phyloP scores from a whole-genome alignment of 768 basidiomycete species.

The Trametes coccinea region DNA sequence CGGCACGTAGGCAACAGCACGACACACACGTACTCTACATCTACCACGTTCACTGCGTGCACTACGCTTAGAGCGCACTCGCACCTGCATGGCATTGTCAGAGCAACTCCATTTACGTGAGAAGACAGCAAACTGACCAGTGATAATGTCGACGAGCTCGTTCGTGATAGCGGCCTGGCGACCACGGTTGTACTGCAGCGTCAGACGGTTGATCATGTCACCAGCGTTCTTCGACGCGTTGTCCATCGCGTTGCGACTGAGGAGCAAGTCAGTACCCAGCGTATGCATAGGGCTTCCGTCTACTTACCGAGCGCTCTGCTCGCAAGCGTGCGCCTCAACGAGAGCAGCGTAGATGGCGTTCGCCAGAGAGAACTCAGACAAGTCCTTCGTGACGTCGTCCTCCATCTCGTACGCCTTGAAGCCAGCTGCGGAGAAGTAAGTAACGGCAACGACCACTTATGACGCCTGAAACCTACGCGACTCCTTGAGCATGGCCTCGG shows the following conservation, averaged over 20 bases:
- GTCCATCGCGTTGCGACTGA: conserved; percentile 98
- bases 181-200: conserved; percentile 98
- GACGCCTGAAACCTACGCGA: conserved; percentile 55
- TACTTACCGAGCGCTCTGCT: conserved; percentile 82
- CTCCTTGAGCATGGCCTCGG: conserved; percentile 77
- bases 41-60: not conserved
- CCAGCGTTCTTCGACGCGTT: conserved; percentile 98
- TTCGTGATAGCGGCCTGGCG: conserved; percentile 98
- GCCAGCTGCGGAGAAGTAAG: conserved; percentile 51
- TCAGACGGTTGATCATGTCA: conserved; percentile 86
- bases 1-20: conserved; percentile 12
- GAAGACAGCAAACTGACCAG: conserved; percentile 52
- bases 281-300: not conserved
- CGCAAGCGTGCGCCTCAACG: conserved; percentile 93
- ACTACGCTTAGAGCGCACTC: conserved; percentile 41
- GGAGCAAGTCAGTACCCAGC: conserved; percentile 2
- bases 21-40: conserved; percentile 14
- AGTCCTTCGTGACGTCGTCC: conserved; percentile 91
- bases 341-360: conserved; percentile 95
- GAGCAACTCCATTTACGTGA: not conserved
- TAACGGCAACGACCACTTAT: not conserved
- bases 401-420: conserved; percentile 98
- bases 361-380: conserved; percentile 93
- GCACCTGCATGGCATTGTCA: conserved; percentile 38
- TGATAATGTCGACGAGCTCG: conserved; percentile 91